Evolutionary conservation across 1,139 yeast species (phyloP), one percentile per base, ranked within the genome.

Genomic region (Candida sp.): DNA sequence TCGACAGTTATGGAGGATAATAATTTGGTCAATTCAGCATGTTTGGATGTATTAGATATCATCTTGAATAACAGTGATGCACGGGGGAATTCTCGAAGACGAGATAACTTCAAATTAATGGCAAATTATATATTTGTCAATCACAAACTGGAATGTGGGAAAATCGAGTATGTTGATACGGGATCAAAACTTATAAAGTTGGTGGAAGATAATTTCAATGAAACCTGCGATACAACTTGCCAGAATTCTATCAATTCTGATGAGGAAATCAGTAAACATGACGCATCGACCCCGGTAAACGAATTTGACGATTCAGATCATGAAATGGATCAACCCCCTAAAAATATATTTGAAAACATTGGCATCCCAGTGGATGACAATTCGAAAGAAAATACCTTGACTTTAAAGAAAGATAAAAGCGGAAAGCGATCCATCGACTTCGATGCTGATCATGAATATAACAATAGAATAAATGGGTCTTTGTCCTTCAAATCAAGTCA

Each of bases 21-120:
- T 56, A 86, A 83, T 55, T 67, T 91, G 47, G 76, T 87, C 2
- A 87, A 82, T 55, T 88, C 97, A 0, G 76, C 95, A 3, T 79
- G 95, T 51, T 69, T 90, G 43, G 93, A 87, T 54, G 69, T 91
- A 35, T 66, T 89, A 42, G 85, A 81, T 50, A 62, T 75, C 3
- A 62, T 87, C 2, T 57, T 75, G 5, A 62, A 54, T 41, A 63
- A 52, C 52, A 64, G 64, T 44, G 68, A 66, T 33, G 9, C 21
- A 2, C 23, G 22, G 15, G 27, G 21, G n/a, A 36, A 36, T 36
- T 30, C 27, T 27, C 44, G 54, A 5, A 53, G 53, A 21, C 61
- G 68, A 35, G 53, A 58, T 23, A 78, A 77, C 49, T 80, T 68
- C 57, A 70, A 69, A 44, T 47, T 70, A 8, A 53, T 86, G 44